Evolutionary conservation across 2,329 filamentous ascomycete species (phyloP).

Genomic region (Ampelomyces quisqualis): DNA sequence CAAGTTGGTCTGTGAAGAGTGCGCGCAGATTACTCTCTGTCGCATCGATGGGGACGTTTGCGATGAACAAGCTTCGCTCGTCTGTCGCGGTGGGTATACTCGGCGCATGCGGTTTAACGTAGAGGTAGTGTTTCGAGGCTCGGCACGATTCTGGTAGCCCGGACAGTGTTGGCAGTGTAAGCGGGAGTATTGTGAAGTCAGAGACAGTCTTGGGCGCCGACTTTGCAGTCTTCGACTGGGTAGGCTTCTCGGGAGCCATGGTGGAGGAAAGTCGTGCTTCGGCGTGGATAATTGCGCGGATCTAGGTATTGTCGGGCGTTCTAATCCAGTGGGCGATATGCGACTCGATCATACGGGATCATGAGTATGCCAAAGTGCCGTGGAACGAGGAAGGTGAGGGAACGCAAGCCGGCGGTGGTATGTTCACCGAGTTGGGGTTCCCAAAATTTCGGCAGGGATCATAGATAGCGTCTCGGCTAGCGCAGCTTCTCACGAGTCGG

Average conservation of each 20-base stretch:
- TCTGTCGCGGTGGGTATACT: conserved; percentile 62
- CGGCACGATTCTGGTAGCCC: conserved; percentile 52
- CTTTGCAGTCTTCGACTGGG: conserved; percentile 18
- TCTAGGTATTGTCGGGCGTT: not conserved
- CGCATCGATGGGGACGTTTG: conserved; percentile 83
- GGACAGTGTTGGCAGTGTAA: conserved; percentile 54
- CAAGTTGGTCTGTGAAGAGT: conserved; percentile 72
- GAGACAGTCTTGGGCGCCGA: conserved; percentile 43
- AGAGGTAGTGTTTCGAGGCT: conserved; percentile 73
- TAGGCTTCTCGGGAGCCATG: conserved; percentile 22
- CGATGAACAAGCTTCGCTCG: conserved; percentile 82
- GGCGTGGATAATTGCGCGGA: not conserved
- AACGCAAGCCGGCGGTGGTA: conserved; percentile 7
- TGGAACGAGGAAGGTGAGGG: not conserved
- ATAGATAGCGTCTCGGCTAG: no score
- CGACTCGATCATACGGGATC: no score
- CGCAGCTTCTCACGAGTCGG: no score
- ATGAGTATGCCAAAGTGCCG: no score
- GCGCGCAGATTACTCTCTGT: conserved; percentile 74
- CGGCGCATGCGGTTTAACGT: conserved; percentile 80
- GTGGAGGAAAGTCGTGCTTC: not conserved
- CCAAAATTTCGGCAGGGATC: conserved; percentile 40
- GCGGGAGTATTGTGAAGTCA: conserved; percentile 69
- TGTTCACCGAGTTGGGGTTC: conserved; percentile 10
- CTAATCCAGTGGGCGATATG: no score